Evolutionary conservation across 1,284 basidiomycete species (phyloP), one percentile per base, ranked within the genome.

Genomic region (Schizophyllum commune): DNA sequence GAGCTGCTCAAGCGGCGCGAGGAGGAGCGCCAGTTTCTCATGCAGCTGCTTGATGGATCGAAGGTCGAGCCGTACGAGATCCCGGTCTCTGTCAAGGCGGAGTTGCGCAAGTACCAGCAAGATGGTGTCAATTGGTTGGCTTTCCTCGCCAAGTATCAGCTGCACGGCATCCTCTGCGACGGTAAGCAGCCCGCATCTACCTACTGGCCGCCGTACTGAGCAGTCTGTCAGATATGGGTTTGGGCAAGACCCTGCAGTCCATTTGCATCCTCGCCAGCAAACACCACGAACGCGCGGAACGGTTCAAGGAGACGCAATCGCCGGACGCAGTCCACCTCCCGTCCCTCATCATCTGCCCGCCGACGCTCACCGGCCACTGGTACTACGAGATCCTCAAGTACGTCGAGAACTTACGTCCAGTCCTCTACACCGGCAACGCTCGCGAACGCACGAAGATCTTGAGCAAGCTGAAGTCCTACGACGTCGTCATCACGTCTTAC

Each of bases 51-150:
- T 32, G 96, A 97, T 70, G 95, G 95, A 17, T 92, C 84, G 69
- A 98, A 98, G 72, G 95, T 98, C 5, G 92, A 96, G 68, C 88
- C 91, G 65, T 99, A 99, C 73, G 75, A 78, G 56, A 86, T 99
- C 5, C 95, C 96, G 0, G 87, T 97, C 64, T 77, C 80, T 57
- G 92, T 99, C 80, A 94, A 96, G 64, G 94, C 95, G 51, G 94
- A 98, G 68, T 79, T 99, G 57, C 88, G 97, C 62, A 94, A 95
- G 73, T 99, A 99, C 71, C 97, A 99, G 74, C 92, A 94, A 72
- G 97, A 99, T 64, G 97, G 97, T 55, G 93, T 99, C 67, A 98
- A 95, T 73, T 99, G 97, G 97, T 81, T 99, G 56, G 97, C 97
- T 0, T 99, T 99, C 79, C 80, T 99, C 53, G 92, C 95, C 32